A percentile compares a stretch with the other conserved stretches of the same genome.
Evolutionary conservation across 2,329 filamentous ascomycete genomes (phyloP).

Genomic region (Diaporthe longicolla): DNA sequence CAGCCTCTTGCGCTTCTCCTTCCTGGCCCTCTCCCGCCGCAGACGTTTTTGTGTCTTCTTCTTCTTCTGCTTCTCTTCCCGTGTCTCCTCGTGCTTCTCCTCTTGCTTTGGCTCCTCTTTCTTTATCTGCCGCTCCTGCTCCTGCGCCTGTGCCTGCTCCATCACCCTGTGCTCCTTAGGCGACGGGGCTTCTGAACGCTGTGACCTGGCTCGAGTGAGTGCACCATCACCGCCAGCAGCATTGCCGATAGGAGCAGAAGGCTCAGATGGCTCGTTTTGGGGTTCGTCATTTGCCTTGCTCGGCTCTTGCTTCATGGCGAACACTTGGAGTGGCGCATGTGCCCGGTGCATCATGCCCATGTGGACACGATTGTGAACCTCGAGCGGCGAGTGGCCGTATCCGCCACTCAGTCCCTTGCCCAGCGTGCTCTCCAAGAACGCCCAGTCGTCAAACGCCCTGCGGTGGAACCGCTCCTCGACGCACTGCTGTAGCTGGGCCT

Average conservation of each 20-base stretch:
- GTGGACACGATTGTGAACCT: slow-evolving; percentile 39
- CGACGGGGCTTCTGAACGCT: slow-evolving; percentile 23
- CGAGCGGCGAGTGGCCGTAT: slow-evolving; percentile 27
- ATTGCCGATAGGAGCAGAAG: background rate
- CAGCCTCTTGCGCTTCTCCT: background rate
- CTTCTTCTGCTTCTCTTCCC: background rate
- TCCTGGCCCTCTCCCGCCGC: background rate
- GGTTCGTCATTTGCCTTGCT: too few species aligned
- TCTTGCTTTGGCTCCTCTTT: too few species aligned
- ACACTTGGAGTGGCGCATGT: background rate
- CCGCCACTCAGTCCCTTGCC: background rate
- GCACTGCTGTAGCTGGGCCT: slow-evolving; percentile 22
- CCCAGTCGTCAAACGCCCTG: slow-evolving; percentile 30
- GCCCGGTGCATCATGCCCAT: slow-evolving; percentile 28
- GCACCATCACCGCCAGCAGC: background rate
- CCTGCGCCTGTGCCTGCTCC: background rate
- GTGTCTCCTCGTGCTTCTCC: too few species aligned
- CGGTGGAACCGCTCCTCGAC: background rate
- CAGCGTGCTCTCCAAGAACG: slow-evolving; percentile 25
- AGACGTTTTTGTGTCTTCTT: background rate
- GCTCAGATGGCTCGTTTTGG: too few species aligned
- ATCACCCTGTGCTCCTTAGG: slow-evolving; percentile 3
- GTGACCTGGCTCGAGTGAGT: background rate
- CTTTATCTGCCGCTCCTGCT: too few species aligned
- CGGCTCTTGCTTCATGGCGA: background rate